phyloP scores from a whole-genome alignment of 2,329 filamentous ascomycete genomes.

The Calycina herbarum region DNA sequence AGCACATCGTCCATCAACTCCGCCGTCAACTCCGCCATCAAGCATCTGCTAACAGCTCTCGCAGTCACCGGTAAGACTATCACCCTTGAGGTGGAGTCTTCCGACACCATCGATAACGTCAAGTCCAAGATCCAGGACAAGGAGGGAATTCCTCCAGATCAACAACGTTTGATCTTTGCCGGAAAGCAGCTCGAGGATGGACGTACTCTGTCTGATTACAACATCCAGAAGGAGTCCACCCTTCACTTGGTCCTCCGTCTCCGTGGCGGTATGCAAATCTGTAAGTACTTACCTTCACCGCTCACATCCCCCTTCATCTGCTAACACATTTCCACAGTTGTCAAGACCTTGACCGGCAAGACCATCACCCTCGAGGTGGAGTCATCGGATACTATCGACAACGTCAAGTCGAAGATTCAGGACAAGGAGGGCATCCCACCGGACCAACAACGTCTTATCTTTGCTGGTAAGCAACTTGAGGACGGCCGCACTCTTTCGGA shows the following conservation, averaged over 20 bases:
- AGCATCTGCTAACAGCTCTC: constrained; percentile 61
- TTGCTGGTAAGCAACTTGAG: constrained; percentile 90
- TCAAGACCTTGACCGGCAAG: constrained; percentile 87
- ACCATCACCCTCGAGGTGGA: constrained; percentile 99
- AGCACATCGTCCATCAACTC: constrained; percentile 49
- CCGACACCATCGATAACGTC: constrained; percentile 98
- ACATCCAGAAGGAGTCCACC: constrained; percentile 91
- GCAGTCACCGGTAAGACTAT: constrained; percentile 91
- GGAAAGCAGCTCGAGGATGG: constrained; percentile 97
- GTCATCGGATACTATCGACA: constrained; percentile 99
- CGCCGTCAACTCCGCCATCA: constrained; percentile 69
- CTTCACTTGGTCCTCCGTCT: constrained; percentile 85
- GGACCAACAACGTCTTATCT: constrained; percentile 91
- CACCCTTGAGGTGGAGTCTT: constrained; percentile 99
- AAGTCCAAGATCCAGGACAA: constrained; percentile 98
- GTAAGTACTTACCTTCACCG: constrained; percentile 45
- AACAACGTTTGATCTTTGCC: constrained; percentile 94
- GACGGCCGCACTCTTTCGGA: constrained; percentile 88
- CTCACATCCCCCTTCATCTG: constrained; percentile 52
- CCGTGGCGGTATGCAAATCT: constrained; percentile 87
- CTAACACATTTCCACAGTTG: constrained; percentile 51
- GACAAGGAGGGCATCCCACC: constrained; percentile 93
- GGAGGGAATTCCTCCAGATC: constrained; percentile 93
- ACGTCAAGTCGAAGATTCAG: constrained; percentile 92
- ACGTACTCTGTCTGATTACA: constrained; percentile 87